These are phyloP conservation scores for Paratinospora sagittata DNA, from an alignment of 164 flowering plant genomes.

Conservation along the genomic window DNA sequence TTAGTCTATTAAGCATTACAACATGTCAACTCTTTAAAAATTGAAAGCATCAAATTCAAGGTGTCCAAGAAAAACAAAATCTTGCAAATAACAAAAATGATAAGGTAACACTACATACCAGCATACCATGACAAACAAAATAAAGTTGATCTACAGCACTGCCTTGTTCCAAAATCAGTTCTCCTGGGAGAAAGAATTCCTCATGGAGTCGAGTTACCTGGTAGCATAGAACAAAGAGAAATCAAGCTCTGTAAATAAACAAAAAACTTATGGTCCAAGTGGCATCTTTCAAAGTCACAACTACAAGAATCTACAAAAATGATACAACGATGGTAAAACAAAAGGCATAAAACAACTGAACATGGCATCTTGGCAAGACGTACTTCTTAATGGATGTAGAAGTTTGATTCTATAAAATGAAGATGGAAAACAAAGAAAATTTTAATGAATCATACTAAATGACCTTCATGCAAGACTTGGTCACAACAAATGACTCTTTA, in stretches of 20 bases:
- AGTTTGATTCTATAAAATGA: background rate
- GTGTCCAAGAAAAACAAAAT: slow-evolving; percentile 2
- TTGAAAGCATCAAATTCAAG: background rate
- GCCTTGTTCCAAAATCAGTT: slow-evolving; percentile 83
- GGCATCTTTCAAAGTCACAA: background rate
- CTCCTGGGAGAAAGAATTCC: slow-evolving; percentile 88
- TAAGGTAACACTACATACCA: slow-evolving; percentile 37
- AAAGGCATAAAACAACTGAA: no score
- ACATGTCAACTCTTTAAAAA: background rate
- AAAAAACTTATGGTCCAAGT: background rate
- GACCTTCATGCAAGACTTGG: no score
- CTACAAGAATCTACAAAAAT: background rate
- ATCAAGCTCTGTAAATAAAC: background rate
- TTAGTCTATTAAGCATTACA: background rate
- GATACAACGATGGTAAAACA: no score
- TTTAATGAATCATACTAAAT: no score
- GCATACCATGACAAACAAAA: slow-evolving; percentile 64
- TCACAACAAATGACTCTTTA: no score
- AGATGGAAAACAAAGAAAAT: background rate
- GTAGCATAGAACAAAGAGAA: slow-evolving; percentile 15
- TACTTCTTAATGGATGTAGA: no score
- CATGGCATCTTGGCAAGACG: no score
- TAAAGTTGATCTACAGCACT: slow-evolving; percentile 74
- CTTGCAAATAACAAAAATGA: background rate
- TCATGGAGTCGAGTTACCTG: slow-evolving; percentile 78